Base-by-base conservation (phyloP, 1,284 basidiomycete genomes). In the Ustilago cynodontis region DNA sequence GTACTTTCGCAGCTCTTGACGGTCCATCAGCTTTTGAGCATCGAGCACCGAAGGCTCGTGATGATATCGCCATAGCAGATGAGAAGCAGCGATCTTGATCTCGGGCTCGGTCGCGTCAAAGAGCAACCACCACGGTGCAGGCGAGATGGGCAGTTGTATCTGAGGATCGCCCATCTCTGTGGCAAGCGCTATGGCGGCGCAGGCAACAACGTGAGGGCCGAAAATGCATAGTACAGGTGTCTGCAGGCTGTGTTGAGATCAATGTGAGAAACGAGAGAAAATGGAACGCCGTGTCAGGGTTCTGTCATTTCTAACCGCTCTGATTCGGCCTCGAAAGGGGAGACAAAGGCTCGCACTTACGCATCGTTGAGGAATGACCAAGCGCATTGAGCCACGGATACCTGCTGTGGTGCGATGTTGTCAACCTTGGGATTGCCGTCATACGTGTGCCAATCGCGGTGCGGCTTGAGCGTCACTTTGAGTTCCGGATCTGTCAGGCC, bases 181-280 rank as follows among this genome's bases (percentile, higher is more conserved):
- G 2, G 76, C 72, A 6, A 83, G 68, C n/a, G 83, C 83, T 39
- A 85, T 82, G 7, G 80, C 74, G 0, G 94, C 92, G 82, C 92
- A 92, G 31, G 95, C 94, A 28, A 98, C 92, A 1, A 93, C 92
- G 9, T 94, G 93, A 5, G 95, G 90, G 14, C 93, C 91, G 79
- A 95, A 95, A 2, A 95, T 87, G 0, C 93, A 92, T 85, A 95
- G 95, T 0, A 95, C 91, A 0, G 94, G 93, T 1, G 95, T 95
- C 86, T 96, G 94, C 45, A 96, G 88, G 20, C 94, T 95, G 69
- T 22, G 20, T 35, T 33, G 9, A 47, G 28, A 52, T 22, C 9
- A 39, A 16, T 8, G 24, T 33, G 35, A 20, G 18, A 24, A 9
- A 28, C n/a, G 18, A 18, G 39, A 54, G n/a, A n/a, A 37, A 10